Percentiles rank a stretch among this genome's conserved stretches.
Evolutionary conservation across 441 rosid genomes (phyloP).

Genomic region (Lepidium campestre): DNA sequence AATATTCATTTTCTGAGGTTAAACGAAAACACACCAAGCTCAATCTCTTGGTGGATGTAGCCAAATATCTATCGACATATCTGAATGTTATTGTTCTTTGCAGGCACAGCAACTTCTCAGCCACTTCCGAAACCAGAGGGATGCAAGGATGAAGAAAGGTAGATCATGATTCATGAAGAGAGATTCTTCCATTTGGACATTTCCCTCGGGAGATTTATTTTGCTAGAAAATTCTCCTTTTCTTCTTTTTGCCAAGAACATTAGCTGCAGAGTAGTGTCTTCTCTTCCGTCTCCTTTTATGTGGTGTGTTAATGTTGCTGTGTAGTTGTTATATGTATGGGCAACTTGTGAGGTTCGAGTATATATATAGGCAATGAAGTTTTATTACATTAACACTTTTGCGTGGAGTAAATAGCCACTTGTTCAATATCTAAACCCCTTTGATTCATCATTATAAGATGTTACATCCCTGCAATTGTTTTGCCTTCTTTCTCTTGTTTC

Average conservation of each 20-base stretch:
- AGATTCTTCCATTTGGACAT: constrained; percentile 8
- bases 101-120: constrained; percentile 95
- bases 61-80: constrained; percentile 7
- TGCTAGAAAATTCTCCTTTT: not conserved
- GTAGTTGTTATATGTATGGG: constrained; percentile 20
- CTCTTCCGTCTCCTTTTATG: constrained; percentile 2
- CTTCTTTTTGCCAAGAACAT: constrained; percentile 11
- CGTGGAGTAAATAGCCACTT: not conserved
- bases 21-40: not conserved
- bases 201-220: constrained; percentile 8
- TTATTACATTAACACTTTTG: not conserved
- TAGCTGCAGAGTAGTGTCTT: constrained; percentile 17
- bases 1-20: not conserved
- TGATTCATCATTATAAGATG: constrained; percentile 2
- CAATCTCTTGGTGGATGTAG: too few relatives aligned
- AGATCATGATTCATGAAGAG: constrained; percentile 43
- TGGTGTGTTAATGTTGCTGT: constrained; percentile 18
- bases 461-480: constrained; percentile 22
- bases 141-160: constrained; percentile 52
- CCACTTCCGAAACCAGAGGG: constrained; percentile 89
- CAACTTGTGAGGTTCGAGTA: constrained; percentile 16
- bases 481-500: constrained; percentile 25
- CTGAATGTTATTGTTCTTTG: constrained; percentile 14
- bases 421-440: not conserved
- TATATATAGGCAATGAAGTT: constrained; percentile 22